A percentile compares a stretch with the other conserved stretches of the same genome.
Conservation (phyloP, 2,329 filamentous ascomycete species). For the Fusarium annulatum region DNA sequence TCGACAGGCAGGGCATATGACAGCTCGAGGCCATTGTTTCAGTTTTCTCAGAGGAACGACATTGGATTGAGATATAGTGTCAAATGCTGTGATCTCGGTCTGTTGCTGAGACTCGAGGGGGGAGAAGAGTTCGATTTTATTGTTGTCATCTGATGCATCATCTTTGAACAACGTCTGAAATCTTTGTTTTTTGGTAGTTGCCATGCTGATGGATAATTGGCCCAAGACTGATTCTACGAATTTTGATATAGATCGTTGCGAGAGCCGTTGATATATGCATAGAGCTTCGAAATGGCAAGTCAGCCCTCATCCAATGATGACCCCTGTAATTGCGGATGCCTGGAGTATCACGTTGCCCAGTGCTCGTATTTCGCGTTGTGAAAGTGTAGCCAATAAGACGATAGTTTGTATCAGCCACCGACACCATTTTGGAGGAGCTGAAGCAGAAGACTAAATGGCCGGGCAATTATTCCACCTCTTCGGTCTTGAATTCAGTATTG, state of each 20-base stretch:
- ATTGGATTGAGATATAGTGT: constrained; percentile 30
- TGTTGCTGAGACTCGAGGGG: not conserved
- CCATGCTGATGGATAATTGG: not conserved
- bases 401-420: constrained; percentile 5
- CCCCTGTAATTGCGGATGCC: not conserved
- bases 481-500: not conserved
- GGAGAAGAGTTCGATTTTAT: constrained; percentile 22
- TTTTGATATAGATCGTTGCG: not conserved
- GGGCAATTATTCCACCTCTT: not conserved
- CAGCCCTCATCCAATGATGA: not conserved
- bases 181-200: constrained; percentile 1
- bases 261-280: constrained; percentile 3
- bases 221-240: not conserved
- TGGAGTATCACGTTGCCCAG: not conserved
- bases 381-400: constrained; percentile 9
- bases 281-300: rapidly evolving
- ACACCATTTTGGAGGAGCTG: not conserved
- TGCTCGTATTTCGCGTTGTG: constrained; percentile 32
- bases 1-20: constrained; percentile 37
- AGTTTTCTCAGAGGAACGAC: constrained; percentile 35
- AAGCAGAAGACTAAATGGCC: not conserved
- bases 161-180: not conserved
- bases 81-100: constrained; percentile 23
- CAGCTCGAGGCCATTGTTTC: constrained; percentile 37
- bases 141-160: not conserved